Percentiles rank a stretch among this genome's conserved stretches.
phyloP scores from a whole-genome alignment of 768 basidiomycete species.

The Psilocybe azurescens region DNA sequence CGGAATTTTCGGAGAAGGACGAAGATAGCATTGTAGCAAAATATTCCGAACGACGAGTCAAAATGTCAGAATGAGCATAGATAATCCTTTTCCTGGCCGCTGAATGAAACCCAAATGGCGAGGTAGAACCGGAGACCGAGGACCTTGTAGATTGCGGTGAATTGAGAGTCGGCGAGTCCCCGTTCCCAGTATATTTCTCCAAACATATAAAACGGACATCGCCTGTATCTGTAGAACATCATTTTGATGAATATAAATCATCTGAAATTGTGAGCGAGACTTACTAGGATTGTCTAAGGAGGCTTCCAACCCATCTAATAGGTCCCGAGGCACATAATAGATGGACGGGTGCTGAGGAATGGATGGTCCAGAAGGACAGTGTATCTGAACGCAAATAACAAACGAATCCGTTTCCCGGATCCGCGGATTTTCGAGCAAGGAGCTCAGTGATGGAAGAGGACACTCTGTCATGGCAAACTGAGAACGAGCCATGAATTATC shows the following conservation, averaged over 20 bases:
- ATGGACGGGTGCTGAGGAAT: constrained; percentile 71
- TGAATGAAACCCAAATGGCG: constrained; percentile 46
- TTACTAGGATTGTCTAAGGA: constrained; percentile 75
- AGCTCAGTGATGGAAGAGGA: constrained; percentile 64
- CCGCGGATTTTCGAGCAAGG: constrained; percentile 60
- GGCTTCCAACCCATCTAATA: constrained; percentile 71
- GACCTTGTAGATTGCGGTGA: constrained; percentile 31
- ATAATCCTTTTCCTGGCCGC: constrained; percentile 74
- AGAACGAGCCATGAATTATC: neutral
- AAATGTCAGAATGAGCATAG: constrained; percentile 81
- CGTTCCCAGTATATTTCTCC: constrained; percentile 44
- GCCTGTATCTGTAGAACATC: constrained; percentile 58
- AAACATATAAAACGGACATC: constrained; percentile 80
- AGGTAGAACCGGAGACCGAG: constrained; percentile 48
- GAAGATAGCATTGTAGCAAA: constrained; percentile 78
- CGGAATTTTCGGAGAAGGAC: constrained; percentile 65
- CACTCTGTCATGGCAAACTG: constrained; percentile 48
- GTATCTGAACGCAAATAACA: constrained; percentile 77
- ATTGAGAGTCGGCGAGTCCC: constrained; percentile 15
- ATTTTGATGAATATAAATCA: neutral
- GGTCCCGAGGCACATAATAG: constrained; percentile 67
- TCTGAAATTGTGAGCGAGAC: constrained; percentile 25
- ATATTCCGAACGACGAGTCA: constrained; percentile 77
- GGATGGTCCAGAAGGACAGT: constrained; percentile 60
- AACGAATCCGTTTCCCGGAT: constrained; percentile 71